Conservation (phyloP, 2,329 filamentous ascomycete species). For the Pseudogymnoascus sp. region DNA sequence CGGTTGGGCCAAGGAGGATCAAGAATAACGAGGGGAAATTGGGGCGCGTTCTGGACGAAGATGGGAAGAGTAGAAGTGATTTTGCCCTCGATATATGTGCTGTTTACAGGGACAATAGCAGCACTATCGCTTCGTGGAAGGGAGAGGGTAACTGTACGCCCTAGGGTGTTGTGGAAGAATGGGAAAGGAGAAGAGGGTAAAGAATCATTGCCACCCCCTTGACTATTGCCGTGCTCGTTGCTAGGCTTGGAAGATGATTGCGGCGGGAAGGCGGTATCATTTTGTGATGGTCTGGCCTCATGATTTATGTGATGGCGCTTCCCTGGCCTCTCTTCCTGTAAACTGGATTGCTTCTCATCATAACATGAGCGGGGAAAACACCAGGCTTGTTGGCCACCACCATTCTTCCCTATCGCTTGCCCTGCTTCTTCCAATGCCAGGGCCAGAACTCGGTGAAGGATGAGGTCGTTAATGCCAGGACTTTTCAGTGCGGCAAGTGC, state of each 20-base stretch:
- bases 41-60: conserved; percentile 39
- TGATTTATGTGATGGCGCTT: background rate
- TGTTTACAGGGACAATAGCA: conserved; percentile 35
- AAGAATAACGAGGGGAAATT: conserved; percentile 62
- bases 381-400: background rate
- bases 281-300: background rate
- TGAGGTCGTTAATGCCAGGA: conserved; percentile 21
- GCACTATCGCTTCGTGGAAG: conserved; percentile 11
- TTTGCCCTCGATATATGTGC: conserved; percentile 42
- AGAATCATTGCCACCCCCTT: background rate
- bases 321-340: background rate
- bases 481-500: conserved; percentile 20
- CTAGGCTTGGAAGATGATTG: no score
- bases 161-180: background rate
- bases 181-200: background rate
- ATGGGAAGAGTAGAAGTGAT: conserved; percentile 35
- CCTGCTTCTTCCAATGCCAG: conserved; percentile 23
- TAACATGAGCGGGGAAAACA: background rate
- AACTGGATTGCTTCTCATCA: background rate
- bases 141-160: background rate
- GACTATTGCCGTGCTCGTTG: background rate
- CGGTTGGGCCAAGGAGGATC: conserved; percentile 80
- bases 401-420: background rate
- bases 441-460: conserved; percentile 24
- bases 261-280: background rate